Evolutionary conservation across 179 eudicot species (phyloP).

Genomic region (Beta lomatogona): DNA sequence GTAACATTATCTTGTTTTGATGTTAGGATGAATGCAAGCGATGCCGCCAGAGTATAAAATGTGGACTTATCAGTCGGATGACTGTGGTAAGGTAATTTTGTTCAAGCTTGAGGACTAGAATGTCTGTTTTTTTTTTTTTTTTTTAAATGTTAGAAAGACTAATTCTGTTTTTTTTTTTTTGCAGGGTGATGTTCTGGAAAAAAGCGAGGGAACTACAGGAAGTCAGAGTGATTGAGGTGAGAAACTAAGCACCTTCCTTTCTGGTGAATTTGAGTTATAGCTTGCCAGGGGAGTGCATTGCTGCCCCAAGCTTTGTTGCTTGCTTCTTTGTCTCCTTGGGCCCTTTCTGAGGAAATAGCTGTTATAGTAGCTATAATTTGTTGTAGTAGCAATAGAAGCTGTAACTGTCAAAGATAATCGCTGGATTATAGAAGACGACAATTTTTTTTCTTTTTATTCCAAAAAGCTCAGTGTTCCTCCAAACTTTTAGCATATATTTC

Average conservation of each 20-base stretch:
- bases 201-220: conserved; percentile 81
- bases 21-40: conserved; percentile 96
- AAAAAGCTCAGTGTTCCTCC: neutral
- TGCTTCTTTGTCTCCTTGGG: neutral
- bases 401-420: neutral
- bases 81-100: conserved; percentile 72
- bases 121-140: neutral
- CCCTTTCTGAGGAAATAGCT: neutral
- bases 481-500: neutral
- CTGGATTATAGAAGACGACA: too few relatives aligned
- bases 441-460: neutral
- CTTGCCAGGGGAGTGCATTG: neutral
- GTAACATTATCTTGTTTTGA: conserved; percentile 21
- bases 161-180: conserved; percentile 27
- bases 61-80: conserved; percentile 80
- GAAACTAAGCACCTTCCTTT: conserved; percentile 31
- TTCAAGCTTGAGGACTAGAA: neutral
- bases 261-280: neutral
- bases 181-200: conserved; percentile 94
- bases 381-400: neutral
- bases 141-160: neutral
- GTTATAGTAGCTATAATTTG: neutral
- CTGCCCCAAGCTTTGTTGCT: neutral
- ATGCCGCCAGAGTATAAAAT: conserved; percentile 92
- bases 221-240: conserved; percentile 87